Conservation (phyloP, 257 asterid species). For the Agastache rugosa region DNA sequence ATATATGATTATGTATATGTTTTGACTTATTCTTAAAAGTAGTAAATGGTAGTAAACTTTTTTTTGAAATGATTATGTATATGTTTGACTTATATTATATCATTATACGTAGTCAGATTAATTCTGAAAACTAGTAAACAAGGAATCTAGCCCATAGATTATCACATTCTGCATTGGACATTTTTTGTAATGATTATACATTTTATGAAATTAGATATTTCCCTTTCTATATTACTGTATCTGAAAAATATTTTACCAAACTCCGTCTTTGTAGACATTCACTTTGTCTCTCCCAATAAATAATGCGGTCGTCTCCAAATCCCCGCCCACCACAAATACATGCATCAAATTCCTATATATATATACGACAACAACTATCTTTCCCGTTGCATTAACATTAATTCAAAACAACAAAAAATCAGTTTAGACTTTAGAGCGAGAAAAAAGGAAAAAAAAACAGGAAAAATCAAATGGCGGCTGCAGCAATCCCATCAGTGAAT, state of each 20-base stretch:
- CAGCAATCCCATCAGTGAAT: slow-evolving; percentile 38
- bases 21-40: too few species aligned
- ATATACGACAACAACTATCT: neutral
- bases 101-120: too few species aligned
- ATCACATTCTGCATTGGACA: too few species aligned
- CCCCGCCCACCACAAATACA: neutral
- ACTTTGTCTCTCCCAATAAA: neutral
- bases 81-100: too few species aligned
- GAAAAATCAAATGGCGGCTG: slow-evolving; percentile 30
- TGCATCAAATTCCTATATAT: neutral
- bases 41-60: too few species aligned
- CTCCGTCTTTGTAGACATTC: neutral
- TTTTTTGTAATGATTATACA: too few species aligned
- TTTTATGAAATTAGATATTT: too few species aligned
- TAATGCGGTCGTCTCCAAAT: neutral
- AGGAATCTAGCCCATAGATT: too few species aligned
- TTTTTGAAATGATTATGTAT: too few species aligned
- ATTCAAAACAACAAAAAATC: neutral
- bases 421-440: neutral
- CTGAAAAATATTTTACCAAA: neutral
- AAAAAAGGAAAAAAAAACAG: neutral
- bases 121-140: too few species aligned
- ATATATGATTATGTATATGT: too few species aligned
- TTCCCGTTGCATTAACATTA: neutral
- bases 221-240: too few species aligned